phyloP scores from a whole-genome alignment of 805 yeast genomes.

The Saturnispora diversa region DNA sequence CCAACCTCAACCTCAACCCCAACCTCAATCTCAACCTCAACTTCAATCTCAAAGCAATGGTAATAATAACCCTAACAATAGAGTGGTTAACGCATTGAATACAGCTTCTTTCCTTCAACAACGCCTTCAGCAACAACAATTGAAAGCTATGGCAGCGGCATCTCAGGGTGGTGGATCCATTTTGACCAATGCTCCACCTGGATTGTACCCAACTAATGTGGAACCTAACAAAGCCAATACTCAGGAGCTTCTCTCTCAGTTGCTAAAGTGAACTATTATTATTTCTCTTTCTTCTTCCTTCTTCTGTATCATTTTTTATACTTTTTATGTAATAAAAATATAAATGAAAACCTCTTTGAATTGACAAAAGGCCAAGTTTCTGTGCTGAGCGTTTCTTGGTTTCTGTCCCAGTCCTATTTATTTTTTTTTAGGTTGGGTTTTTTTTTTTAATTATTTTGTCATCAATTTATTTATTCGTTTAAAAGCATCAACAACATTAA shows the following conservation, averaged over 20 bases:
- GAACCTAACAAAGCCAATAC: constrained; percentile 4
- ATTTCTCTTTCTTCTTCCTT: neutral
- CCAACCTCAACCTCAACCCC: constrained; percentile 26
- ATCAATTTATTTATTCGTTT: too few relatives aligned
- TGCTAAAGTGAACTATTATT: constrained; percentile 1
- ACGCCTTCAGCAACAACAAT: constrained; percentile 11
- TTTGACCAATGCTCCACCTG: too few relatives aligned
- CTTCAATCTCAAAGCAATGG: neutral
- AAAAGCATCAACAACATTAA: neutral
- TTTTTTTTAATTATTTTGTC: too few relatives aligned
- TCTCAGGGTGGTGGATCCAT: neutral
- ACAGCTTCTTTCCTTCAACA: constrained; percentile 9
- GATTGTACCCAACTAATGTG: neutral
- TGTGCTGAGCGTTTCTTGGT: too few relatives aligned
- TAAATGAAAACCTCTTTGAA: too few relatives aligned
- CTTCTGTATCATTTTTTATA: too few relatives aligned
- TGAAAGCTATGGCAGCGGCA: constrained; percentile 3
- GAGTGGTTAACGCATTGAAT: constrained; percentile 3
- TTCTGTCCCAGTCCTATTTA: too few relatives aligned
- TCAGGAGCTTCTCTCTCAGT: constrained; percentile 8
- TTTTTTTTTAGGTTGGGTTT: too few relatives aligned
- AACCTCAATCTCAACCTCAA: constrained; percentile 1
- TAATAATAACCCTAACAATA: too few relatives aligned
- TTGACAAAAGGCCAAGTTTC: too few relatives aligned
- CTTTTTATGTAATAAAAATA: too few relatives aligned